These are phyloP conservation scores for Pachysolen tannophilus DNA, from an alignment of 805 yeast species.

Conservation along the genomic window DNA sequence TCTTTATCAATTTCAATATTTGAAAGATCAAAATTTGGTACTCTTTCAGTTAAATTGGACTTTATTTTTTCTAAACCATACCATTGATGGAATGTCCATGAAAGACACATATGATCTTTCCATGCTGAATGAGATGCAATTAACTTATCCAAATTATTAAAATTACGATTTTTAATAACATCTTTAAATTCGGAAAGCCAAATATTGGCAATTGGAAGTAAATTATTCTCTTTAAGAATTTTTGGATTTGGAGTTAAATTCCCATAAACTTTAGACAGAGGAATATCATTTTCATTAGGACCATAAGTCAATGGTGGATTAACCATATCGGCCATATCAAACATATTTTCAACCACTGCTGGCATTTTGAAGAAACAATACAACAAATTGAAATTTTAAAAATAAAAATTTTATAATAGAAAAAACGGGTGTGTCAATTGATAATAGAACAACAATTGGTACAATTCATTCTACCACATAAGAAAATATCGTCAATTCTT, in stretches of 20 bases:
- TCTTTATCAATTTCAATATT: conserved; percentile 20
- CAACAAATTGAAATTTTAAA: too few relatives aligned
- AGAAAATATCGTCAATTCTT: too few relatives aligned
- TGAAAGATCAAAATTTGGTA: conserved; percentile 17
- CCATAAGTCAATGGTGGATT: conserved; percentile 14
- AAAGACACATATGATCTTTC: conserved; percentile 29
- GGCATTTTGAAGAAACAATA: conserved; percentile 7
- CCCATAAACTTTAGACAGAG: conserved; percentile 10
- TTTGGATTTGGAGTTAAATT: conserved; percentile 10
- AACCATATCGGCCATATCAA: conserved; percentile 13
- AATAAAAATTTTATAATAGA: too few relatives aligned
- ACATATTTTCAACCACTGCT: conserved; percentile 5
- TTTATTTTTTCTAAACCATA: conserved; percentile 23
- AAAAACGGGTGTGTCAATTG: too few relatives aligned
- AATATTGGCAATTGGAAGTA: conserved; percentile 5
- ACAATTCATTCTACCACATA: too few relatives aligned
- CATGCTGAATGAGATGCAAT: conserved; percentile 23
- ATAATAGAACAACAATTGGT: too few relatives aligned
- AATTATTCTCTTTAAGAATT: conserved; percentile 3
- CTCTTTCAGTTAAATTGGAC: conserved; percentile 9
- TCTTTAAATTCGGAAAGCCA: conserved; percentile 14
- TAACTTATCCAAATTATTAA: conserved; percentile 14
- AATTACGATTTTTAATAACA: not conserved
- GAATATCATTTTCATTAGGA: conserved; percentile 12
- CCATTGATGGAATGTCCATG: conserved; percentile 25